Percentiles rank a stretch among this genome's conserved stretches.
Conservation (phyloP, 192 early-diverging fungal species). For the Mortierella alpina region DNA sequence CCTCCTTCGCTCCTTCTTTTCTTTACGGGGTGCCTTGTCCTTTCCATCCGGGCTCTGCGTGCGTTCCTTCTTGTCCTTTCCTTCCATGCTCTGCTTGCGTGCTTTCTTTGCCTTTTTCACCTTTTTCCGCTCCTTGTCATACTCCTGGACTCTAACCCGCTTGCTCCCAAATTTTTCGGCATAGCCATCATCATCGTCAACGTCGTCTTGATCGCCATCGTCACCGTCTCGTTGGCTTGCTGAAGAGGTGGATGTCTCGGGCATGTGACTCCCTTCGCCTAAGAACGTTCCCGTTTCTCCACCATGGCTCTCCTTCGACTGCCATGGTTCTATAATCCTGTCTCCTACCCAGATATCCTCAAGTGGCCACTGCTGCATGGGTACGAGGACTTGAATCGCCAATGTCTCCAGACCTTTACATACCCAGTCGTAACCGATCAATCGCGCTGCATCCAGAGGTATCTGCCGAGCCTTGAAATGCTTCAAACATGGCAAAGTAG, state of each 20-base stretch:
- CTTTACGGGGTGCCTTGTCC: not conserved
- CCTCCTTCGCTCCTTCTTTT: not conserved
- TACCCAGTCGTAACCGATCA: constrained; percentile 15
- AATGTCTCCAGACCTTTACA: not conserved
- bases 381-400: not conserved
- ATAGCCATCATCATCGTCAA: not conserved
- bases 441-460: not conserved
- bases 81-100: not conserved
- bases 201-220: not conserved
- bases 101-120: not conserved
- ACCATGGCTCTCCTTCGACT: not conserved
- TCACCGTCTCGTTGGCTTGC: not conserved
- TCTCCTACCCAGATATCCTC: not conserved
- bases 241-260: too few species aligned
- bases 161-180: not conserved
- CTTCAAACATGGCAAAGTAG: not conserved
- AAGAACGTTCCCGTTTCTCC: not conserved
- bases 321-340: not conserved
- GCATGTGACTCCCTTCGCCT: not conserved
- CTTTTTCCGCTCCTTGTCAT: not conserved
- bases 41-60: not conserved
- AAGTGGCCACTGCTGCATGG: not conserved
- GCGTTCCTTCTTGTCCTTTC: not conserved
- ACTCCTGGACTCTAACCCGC: not conserved
- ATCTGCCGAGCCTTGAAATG: not conserved